Conservation (phyloP, 2,329 filamentous ascomycete species). For the Fusarium mundagurra region DNA sequence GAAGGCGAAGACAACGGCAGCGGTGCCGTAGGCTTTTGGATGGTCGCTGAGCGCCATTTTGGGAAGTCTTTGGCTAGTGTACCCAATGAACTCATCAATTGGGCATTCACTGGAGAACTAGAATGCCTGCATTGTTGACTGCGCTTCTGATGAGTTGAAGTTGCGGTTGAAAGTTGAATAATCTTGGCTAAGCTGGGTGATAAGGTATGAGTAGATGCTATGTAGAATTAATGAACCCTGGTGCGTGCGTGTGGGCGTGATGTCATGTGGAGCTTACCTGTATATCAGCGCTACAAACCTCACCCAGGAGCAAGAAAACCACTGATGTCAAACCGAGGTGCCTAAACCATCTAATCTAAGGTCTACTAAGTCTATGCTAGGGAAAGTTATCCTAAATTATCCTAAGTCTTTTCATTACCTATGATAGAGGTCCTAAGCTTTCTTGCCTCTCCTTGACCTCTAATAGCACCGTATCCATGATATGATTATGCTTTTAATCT, state of each 20-base stretch:
- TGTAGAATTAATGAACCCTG: constrained; percentile 17
- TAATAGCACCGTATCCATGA: neutral
- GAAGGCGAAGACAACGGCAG: constrained; percentile 77
- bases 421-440: neutral
- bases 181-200: constrained; percentile 5
- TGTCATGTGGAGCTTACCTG: constrained; percentile 40
- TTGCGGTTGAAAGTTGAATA: neutral
- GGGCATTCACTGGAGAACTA: constrained; percentile 10
- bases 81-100: constrained; percentile 9
- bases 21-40: constrained; percentile 69
- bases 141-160: neutral
- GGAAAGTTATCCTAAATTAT: neutral
- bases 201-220: neutral
- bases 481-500: neutral
- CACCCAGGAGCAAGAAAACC: neutral
- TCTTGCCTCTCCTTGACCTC: neutral
- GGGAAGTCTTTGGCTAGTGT: neutral
- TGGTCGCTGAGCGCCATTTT: constrained; percentile 72
- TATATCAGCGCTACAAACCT: neutral
- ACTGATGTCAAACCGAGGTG: neutral
- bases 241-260: constrained; percentile 32
- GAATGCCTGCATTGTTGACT: constrained; percentile 19
- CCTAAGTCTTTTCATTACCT: neutral
- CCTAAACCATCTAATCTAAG: neutral
- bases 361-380: neutral